Conservation (phyloP, 306 rosid genomes). For the Biancaea sappan region DNA sequence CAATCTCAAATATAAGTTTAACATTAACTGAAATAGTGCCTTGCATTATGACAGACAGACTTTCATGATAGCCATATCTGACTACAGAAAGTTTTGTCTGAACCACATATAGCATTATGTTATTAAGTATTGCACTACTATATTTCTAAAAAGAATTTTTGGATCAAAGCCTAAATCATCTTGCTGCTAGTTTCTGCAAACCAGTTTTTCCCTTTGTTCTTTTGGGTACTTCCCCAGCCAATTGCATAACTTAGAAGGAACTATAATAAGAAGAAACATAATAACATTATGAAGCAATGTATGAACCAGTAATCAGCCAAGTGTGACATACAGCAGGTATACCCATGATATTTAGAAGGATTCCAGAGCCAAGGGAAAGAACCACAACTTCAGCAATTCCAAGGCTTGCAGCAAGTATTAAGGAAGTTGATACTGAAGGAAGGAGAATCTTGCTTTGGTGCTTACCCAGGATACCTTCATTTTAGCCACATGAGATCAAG, state of each 20-base stretch:
- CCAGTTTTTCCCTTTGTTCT: not conserved
- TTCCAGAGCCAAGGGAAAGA: conserved; percentile 76
- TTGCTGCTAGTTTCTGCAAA: not conserved
- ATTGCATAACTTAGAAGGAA: conserved; percentile 17
- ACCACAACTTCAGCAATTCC: conserved; percentile 85
- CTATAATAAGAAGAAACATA: conserved; percentile 7
- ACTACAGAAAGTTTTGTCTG: conserved; percentile 9
- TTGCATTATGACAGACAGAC: not conserved
- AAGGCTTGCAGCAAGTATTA: conserved; percentile 80
- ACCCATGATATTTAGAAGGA: conserved; percentile 85
- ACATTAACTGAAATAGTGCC: conserved; percentile 15
- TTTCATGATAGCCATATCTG: not conserved
- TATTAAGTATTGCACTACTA: not conserved
- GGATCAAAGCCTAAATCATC: conserved; percentile 5
- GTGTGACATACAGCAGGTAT: conserved; percentile 84
- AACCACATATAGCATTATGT: not conserved
- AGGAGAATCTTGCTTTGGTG: conserved; percentile 58
- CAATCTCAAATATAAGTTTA: conserved; percentile 18
- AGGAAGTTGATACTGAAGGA: conserved; percentile 81
- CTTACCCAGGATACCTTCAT: conserved; percentile 44
- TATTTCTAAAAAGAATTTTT: not conserved
- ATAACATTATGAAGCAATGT: conserved; percentile 2
- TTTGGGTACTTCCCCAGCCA: conserved; percentile 4
- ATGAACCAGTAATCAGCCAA: conserved; percentile 38
- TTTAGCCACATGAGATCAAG: conserved; percentile 31